Percentiles rank a stretch among this genome's conserved stretches.
phyloP scores from a whole-genome alignment of 768 basidiomycete genomes.

The Mycena vulgaris region DNA sequence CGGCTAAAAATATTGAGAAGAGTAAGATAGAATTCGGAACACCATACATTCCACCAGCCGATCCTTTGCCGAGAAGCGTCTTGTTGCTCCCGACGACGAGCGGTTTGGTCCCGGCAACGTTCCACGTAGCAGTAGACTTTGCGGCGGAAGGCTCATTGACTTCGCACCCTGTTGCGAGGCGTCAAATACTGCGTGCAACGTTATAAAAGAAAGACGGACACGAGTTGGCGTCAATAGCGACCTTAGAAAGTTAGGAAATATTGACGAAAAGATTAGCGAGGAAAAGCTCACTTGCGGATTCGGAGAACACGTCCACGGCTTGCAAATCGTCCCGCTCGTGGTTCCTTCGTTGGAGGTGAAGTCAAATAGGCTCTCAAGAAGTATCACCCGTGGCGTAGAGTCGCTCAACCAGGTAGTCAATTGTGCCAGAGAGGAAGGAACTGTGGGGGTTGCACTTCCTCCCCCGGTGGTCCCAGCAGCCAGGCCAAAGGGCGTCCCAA shows the following conservation, averaged over 20 bases:
- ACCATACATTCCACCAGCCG: slow-evolving; percentile 40
- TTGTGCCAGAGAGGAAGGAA: slow-evolving; percentile 42
- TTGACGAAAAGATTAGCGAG: too few relatives aligned
- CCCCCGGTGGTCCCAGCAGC: slow-evolving; percentile 44
- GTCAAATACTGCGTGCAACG: neutral
- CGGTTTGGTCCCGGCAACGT: slow-evolving; percentile 40
- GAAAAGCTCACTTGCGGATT: slow-evolving; percentile 39
- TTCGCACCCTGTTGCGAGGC: slow-evolving; percentile 36
- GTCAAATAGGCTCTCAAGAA: slow-evolving; percentile 41
- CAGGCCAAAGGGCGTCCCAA: slow-evolving; percentile 40
- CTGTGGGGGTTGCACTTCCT: slow-evolving; percentile 39
- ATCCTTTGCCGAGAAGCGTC: slow-evolving; percentile 44
- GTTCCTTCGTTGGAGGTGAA: slow-evolving; percentile 43
- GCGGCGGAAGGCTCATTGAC: slow-evolving; percentile 38
- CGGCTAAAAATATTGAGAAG: neutral
- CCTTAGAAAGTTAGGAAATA: neutral
- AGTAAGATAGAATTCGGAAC: neutral
- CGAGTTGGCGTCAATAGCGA: slow-evolving; percentile 22
- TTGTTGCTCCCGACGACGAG: slow-evolving; percentile 45
- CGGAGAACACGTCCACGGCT: slow-evolving; percentile 45
- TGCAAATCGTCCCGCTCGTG: slow-evolving; percentile 37
- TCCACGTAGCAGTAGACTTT: slow-evolving; percentile 38
- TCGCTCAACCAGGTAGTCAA: slow-evolving; percentile 45
- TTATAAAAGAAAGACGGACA: slow-evolving; percentile 4
- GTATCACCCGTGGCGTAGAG: slow-evolving; percentile 42